Evolutionary conservation across 2,329 filamentous ascomycete species (phyloP).

Genomic region (Byssoonygena ceratinophila): DNA sequence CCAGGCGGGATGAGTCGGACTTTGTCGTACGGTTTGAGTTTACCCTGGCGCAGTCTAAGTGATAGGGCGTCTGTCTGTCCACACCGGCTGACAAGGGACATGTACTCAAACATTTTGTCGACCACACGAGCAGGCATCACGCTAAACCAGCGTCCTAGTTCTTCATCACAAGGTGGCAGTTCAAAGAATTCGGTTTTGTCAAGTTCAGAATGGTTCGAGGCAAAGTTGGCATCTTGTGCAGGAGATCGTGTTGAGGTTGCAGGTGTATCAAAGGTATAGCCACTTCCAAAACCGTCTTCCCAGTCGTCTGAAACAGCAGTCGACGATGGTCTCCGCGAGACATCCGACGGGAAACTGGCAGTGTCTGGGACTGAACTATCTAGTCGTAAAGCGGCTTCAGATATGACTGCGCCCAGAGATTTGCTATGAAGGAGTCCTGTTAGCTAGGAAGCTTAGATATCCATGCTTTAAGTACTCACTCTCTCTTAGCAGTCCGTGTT

Average conservation of each 20-base stretch:
- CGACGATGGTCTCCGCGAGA: neutral
- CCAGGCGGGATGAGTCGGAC: neutral
- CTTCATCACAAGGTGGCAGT: slow-evolving; percentile 13
- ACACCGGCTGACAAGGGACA: slow-evolving; percentile 2
- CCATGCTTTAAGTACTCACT: neutral
- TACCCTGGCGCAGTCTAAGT: neutral
- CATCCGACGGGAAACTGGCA: neutral
- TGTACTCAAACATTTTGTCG: slow-evolving; percentile 15
- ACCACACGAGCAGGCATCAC: slow-evolving; percentile 15
- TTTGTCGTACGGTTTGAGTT: neutral
- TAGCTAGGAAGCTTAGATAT: neutral
- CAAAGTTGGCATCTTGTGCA: neutral
- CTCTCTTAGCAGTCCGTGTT: slow-evolving; percentile 10
- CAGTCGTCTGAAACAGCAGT: neutral
- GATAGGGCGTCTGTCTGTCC: neutral
- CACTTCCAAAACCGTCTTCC: neutral
- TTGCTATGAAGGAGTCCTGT: slow-evolving; percentile 4
- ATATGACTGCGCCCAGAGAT: slow-evolving; percentile 11
- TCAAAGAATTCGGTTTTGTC: neutral
- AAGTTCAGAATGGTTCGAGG: neutral
- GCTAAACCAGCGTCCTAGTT: slow-evolving; percentile 14
- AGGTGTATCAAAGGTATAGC: neutral
- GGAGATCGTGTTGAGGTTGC: neutral
- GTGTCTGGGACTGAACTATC: neutral
- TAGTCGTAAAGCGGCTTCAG: slow-evolving; percentile 6